A percentile compares a stretch with the other conserved stretches of the same genome.
Conservation (phyloP, 2,329 filamentous ascomycete genomes). For the Cladobotryum mycophilum region DNA sequence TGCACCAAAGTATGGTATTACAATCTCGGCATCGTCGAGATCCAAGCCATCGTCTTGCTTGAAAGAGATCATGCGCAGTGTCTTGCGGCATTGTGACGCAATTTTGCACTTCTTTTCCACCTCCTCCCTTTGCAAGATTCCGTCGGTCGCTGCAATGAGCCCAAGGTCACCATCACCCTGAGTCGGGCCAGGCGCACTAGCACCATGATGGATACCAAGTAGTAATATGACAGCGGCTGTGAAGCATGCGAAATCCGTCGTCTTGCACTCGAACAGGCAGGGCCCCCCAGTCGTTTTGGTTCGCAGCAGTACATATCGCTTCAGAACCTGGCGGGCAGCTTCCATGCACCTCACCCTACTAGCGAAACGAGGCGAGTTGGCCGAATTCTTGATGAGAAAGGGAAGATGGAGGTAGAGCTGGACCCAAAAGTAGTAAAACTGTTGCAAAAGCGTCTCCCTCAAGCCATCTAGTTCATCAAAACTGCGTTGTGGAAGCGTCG, state of each 20-base stretch:
- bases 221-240: constrained; percentile 36
- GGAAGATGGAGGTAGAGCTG: constrained; percentile 39
- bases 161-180: constrained; percentile 8
- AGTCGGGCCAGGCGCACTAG: background rate
- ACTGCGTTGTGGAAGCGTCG: constrained; percentile 11
- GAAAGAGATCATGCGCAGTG: constrained; percentile 3
- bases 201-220: constrained; percentile 22
- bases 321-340: constrained; percentile 10
- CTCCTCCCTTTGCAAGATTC: constrained; percentile 4
- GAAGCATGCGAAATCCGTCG: constrained; percentile 40
- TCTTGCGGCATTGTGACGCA: constrained; percentile 15
- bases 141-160: constrained; percentile 4
- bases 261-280: constrained; percentile 39
- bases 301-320: constrained; percentile 27
- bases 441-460: constrained; percentile 31
- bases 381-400: constrained; percentile 30
- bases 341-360: constrained; percentile 18
- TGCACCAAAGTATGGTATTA: constrained; percentile 10
- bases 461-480: constrained; percentile 19
- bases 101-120: constrained; percentile 8
- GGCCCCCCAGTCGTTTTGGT: constrained; percentile 18
- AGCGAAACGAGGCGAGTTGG: constrained; percentile 29
- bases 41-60: background rate
- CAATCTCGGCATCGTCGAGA: background rate
- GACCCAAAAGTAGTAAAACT: constrained; percentile 39